Conservation (phyloP, 148 eudicot species). For the Rhododendron vialii region DNA sequence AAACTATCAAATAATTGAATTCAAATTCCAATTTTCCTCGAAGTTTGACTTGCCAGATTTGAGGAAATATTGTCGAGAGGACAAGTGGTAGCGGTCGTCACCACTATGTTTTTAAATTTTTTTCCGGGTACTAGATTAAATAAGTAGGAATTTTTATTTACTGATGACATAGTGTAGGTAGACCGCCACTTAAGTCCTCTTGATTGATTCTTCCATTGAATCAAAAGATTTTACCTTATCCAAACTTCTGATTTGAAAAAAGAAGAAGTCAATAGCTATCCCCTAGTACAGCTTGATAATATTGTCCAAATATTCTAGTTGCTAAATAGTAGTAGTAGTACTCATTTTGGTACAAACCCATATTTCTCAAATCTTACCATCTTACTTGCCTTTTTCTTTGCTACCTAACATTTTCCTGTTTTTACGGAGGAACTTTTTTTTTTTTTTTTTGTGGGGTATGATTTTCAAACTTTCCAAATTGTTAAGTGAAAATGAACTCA, state of each 20-base stretch:
- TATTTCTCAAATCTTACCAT: background rate
- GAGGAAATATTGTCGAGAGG: background rate
- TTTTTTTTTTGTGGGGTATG: too few species aligned
- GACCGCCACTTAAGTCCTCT: background rate
- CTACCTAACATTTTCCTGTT: too few species aligned
- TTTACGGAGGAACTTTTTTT: background rate
- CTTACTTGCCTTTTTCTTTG: background rate
- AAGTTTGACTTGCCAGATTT: background rate
- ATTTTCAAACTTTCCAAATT: too few species aligned
- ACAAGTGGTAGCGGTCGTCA: background rate
- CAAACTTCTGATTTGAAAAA: background rate
- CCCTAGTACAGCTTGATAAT: background rate
- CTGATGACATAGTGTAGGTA: background rate
- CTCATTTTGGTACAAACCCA: background rate
- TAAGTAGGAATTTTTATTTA: background rate
- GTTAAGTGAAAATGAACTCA: too few species aligned
- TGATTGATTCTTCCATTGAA: background rate
- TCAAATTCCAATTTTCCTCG: background rate
- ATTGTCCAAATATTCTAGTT: too few species aligned
- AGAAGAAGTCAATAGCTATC: background rate
- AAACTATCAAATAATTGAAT: background rate
- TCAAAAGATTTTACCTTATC: background rate
- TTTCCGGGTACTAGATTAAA: too few species aligned
- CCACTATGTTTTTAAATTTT: background rate
- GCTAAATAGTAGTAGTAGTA: too few species aligned